Evolutionary conservation across 2,329 filamentous ascomycete species (phyloP).

Genomic region (Thermoascus crustaceus): DNA sequence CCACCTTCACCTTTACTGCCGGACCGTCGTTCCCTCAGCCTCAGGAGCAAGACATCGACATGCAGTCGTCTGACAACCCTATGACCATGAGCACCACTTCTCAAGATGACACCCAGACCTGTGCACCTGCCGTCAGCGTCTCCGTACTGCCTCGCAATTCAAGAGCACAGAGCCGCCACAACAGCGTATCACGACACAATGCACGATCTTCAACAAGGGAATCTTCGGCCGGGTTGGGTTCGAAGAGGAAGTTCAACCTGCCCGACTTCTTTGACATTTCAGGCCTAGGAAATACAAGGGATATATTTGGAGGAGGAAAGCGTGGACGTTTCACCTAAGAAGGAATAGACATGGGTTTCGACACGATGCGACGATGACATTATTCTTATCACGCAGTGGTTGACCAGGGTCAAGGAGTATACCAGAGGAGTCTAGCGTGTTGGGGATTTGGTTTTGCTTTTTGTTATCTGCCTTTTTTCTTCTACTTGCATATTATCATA

Average conservation of each 20-base stretch:
- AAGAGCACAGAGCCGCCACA: constrained; percentile 32
- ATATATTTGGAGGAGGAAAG: constrained; percentile 40
- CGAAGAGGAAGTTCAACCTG: constrained; percentile 41
- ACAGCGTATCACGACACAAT: constrained; percentile 28
- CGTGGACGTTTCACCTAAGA: constrained; percentile 38
- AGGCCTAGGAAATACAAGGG: constrained; percentile 34
- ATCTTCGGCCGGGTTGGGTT: constrained; percentile 32
- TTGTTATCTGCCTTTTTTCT: not conserved
- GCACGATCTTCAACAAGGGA: constrained; percentile 31
- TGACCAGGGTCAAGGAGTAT: not conserved
- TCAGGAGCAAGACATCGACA: constrained; percentile 35
- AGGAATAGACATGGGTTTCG: constrained; percentile 22
- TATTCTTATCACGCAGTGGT: constrained; percentile 23
- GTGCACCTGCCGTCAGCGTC: constrained; percentile 29
- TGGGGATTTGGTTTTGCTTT: constrained; percentile 1
- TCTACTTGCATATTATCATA: constrained; percentile 17
- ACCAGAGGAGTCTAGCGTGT: constrained; percentile 1
- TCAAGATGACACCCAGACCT: constrained; percentile 18
- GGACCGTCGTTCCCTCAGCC: constrained; percentile 30
- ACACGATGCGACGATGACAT: constrained; percentile 27
- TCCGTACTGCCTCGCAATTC: constrained; percentile 36
- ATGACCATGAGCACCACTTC: constrained; percentile 16
- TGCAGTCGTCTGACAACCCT: constrained; percentile 33
- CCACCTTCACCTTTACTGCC: constrained; percentile 38
- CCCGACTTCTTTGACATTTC: constrained; percentile 45